A percentile compares a stretch with the other conserved stretches of the same genome.
phyloP scores from a whole-genome alignment of 169 alveolate genomes.

The Plasmodium coatneyi region DNA sequence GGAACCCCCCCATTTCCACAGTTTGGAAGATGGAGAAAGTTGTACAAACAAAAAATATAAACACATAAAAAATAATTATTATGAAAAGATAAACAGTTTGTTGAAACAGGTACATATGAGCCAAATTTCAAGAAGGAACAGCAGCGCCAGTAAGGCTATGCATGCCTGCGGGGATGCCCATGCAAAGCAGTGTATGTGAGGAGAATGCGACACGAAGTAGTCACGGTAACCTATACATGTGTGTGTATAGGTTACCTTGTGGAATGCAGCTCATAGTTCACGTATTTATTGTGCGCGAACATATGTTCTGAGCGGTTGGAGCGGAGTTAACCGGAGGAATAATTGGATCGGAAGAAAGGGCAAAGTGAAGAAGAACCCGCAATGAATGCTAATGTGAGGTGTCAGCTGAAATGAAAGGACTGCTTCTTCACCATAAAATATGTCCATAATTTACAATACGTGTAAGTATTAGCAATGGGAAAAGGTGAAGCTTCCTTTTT shows the following conservation, averaged over 20 bases:
- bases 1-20: not conserved
- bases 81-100: slow-evolving; percentile 39
- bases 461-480: not conserved
- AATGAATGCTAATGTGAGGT: not conserved
- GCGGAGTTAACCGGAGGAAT: not conserved
- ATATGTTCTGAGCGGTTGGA: not conserved
- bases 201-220: not conserved
- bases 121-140: slow-evolving; percentile 42
- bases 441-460: not conserved
- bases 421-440: not conserved
- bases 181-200: not conserved
- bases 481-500: not conserved
- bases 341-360: not conserved
- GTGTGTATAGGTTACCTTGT: not conserved
- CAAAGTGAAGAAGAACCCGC: not conserved
- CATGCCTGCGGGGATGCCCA: not conserved
- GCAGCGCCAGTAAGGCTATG: not conserved
- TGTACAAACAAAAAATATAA: not conserved
- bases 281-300: not conserved
- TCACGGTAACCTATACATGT: not conserved
- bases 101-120: slow-evolving; percentile 34
- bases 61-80: slow-evolving; percentile 32
- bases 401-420: not conserved
- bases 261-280: not conserved
- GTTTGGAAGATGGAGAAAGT: not conserved